These are phyloP conservation scores for Botrytis galanthina DNA, from an alignment of 2,329 filamentous ascomycete species.

Conservation along the genomic window DNA sequence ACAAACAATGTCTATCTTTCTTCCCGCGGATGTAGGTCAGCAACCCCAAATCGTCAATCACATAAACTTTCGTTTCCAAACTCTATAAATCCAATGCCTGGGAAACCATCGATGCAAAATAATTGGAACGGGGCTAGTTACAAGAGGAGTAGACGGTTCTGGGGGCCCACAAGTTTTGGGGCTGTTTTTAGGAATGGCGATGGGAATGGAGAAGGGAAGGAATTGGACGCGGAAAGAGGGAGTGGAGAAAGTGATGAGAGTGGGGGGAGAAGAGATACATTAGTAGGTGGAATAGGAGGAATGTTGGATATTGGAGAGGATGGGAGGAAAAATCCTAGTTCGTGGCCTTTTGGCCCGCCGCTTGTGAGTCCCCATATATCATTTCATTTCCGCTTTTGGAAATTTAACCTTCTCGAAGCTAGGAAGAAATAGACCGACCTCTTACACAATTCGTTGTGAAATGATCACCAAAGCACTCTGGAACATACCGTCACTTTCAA, in stretches of 20 bases:
- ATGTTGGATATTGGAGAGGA: constrained; percentile 34
- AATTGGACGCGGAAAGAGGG: too few relatives aligned
- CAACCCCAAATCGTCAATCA: neutral
- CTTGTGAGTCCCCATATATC: constrained; percentile 18
- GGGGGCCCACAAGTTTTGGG: constrained; percentile 36
- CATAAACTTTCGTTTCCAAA: neutral
- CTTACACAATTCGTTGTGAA: neutral
- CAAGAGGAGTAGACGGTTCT: constrained; percentile 30
- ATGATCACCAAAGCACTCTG: constrained; percentile 28
- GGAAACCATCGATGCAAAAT: neutral
- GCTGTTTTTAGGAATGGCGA: constrained; percentile 31
- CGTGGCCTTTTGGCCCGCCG: constrained; percentile 26
- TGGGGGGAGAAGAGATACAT: neutral
- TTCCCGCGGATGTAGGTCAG: neutral
- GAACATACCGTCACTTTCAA: constrained; percentile 33
- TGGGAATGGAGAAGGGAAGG: neutral
- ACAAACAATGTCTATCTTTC: neutral
- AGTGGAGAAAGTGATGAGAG: neutral
- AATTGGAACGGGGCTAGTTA: constrained; percentile 28
- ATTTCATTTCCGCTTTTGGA: neutral
- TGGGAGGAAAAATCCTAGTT: constrained; percentile 30
- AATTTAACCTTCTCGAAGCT: constrained; percentile 12
- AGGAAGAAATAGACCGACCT: constrained; percentile 27
- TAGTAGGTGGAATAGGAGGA: constrained; percentile 22
- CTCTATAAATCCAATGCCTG: neutral